phyloP scores from a whole-genome alignment of 2,329 filamentous ascomycete species.

The Fusarium anguioides region DNA sequence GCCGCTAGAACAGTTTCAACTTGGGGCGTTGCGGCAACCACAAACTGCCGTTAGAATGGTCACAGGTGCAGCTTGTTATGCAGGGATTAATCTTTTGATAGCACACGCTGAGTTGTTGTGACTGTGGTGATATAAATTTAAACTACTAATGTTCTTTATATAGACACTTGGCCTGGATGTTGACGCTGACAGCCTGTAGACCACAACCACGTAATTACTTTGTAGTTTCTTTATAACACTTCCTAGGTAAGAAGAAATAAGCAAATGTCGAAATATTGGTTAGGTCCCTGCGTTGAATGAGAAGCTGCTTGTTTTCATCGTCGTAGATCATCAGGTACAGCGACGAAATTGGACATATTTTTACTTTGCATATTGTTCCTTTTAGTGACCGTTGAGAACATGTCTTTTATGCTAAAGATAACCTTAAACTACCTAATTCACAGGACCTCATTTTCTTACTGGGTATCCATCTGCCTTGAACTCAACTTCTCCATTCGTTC shows the following conservation, averaged over 20 bases:
- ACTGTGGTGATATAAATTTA: neutral
- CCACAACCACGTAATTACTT: too few relatives aligned
- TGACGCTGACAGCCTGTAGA: neutral
- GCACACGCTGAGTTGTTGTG: constrained; percentile 5
- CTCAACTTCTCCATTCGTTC: neutral
- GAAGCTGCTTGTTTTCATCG: constrained; percentile 16
- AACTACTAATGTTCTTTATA: neutral
- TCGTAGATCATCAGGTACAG: constrained; percentile 15
- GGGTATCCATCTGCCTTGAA: neutral
- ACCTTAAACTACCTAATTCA: neutral
- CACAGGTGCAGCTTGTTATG: constrained; percentile 24
- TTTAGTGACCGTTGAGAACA: neutral
- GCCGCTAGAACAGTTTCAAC: constrained; percentile 35
- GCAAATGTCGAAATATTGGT: too few relatives aligned
- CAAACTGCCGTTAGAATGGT: constrained; percentile 36
- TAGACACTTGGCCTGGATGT: neutral
- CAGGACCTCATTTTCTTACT: too few relatives aligned
- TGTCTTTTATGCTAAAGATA: neutral
- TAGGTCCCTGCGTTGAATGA: too few relatives aligned
- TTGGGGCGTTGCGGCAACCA: constrained; percentile 28
- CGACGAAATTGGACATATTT: neutral
- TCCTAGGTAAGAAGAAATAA: too few relatives aligned
- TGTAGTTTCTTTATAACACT: too few relatives aligned
- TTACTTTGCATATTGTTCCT: neutral
- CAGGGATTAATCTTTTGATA: constrained; percentile 13